Base-by-base conservation (phyloP, 1,284 basidiomycete genomes). In the Sparassis latifolia region DNA sequence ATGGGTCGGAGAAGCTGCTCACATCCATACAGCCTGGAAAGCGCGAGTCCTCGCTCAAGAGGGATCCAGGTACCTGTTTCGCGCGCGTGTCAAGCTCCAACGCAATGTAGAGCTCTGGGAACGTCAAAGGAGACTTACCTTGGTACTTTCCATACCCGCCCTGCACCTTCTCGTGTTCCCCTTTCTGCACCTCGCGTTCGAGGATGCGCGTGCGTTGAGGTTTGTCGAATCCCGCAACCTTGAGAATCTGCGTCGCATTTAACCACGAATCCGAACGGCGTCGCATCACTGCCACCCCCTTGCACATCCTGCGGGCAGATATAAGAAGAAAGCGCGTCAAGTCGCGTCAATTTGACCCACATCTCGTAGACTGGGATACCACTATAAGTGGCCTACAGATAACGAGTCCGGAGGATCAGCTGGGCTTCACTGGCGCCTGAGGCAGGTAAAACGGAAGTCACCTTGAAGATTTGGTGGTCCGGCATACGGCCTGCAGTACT, bases 131-230 rank as follows among this genome's bases (percentile, higher is more conserved):
- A 35, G 48, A 66, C 82, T 55, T 55, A 95, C 95, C 97, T 79
- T 99, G 97, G 69, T 98, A 99, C 72, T 99, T 99, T 59, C 97
- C 97, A 69, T 99, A 99, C 0, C 97, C 97, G 35, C 97, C 97
- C 68, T 99, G 97, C 0, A 99, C 94, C 69, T 99, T 99, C 71
- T 99, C 97, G 69, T 99, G 97, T 59, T 93, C 89, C 30, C 95
- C 97, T 70, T 98, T 98, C 69, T 99, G 97, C 2, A 99, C 87
- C 72, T 99, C 97, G 57, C 97, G 84, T 69, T 99, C 97, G 45
- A 99, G 79, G 10, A 99, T 95, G 52, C 97, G 84, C 50, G 97
- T 99, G 45, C 97, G 79, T 68, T 99, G 97, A 1, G 97, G 97
- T 69, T 99, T 99, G 74, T 99, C 97, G 61, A 99, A 97, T 7